A percentile compares a stretch with the other conserved stretches of the same genome.
phyloP scores from a whole-genome alignment of 164 flowering plant species.

The Umbellularia californica region DNA sequence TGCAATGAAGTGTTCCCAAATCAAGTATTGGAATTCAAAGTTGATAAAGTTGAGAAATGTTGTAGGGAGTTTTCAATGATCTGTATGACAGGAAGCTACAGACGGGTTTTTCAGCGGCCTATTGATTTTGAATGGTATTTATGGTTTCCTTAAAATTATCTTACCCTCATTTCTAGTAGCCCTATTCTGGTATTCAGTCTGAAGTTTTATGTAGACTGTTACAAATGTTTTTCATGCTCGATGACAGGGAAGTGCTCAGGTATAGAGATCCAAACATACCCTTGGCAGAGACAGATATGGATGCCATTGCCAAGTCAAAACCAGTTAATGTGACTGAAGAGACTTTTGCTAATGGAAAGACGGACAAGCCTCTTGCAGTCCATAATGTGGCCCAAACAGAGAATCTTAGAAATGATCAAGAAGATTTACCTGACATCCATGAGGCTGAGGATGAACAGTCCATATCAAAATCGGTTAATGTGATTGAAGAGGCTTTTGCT shows the following conservation, averaged over 20 bases:
- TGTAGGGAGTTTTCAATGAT: constrained; percentile 86
- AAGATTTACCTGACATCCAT: constrained; percentile 7
- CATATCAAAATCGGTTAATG: constrained; percentile 27
- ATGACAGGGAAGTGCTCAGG: constrained; percentile 62
- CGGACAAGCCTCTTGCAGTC: neutral
- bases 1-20: neutral
- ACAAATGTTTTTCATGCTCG: neutral
- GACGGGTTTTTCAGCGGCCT: constrained; percentile 81
- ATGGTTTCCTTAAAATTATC: neutral
- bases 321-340: constrained; percentile 16
- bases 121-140: constrained; percentile 75
- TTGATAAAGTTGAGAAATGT: constrained; percentile 3
- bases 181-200: neutral
- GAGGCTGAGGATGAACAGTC: constrained; percentile 15
- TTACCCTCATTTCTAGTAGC: neutral
- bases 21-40: neutral
- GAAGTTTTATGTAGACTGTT: neutral
- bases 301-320: constrained; percentile 41
- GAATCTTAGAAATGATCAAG: constrained; percentile 12
- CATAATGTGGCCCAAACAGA: constrained; percentile 16
- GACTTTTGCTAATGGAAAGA: constrained; percentile 19
- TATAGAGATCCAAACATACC: constrained; percentile 59
- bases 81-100: constrained; percentile 77
- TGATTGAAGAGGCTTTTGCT: constrained; percentile 16
- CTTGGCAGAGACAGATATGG: constrained; percentile 82